These are phyloP conservation scores for Mariannaea elegans DNA, from an alignment of 2,329 filamentous ascomycete species.

Conservation along the genomic window DNA sequence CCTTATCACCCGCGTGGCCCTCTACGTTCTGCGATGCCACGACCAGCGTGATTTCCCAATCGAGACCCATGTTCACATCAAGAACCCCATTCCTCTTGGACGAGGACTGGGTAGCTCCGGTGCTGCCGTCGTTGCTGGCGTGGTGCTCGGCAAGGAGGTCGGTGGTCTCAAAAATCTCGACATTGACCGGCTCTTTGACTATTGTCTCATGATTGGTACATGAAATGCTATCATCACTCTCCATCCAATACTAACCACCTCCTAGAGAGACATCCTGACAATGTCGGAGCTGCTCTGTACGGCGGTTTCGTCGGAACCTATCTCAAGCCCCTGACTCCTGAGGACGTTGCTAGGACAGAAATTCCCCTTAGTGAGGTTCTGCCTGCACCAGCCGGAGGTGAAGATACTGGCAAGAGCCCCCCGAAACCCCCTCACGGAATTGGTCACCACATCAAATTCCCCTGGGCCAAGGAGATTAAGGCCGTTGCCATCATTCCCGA, in stretches of 20 bases:
- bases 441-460: slow-evolving; percentile 95
- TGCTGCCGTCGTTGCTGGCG: slow-evolving; percentile 93
- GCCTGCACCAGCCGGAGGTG: slow-evolving; percentile 86
- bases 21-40: slow-evolving; percentile 95
- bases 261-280: slow-evolving; percentile 86
- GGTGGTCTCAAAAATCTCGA: slow-evolving; percentile 78
- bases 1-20: slow-evolving; percentile 90
- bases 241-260: slow-evolving; percentile 20
- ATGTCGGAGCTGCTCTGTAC: slow-evolving; percentile 93
- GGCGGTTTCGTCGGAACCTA: slow-evolving; percentile 98
- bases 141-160: slow-evolving; percentile 90
- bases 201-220: slow-evolving; percentile 93
- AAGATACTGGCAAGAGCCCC: slow-evolving; percentile 87
- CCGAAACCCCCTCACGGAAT: slow-evolving; percentile 92
- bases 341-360: slow-evolving; percentile 89
- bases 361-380: slow-evolving; percentile 95
- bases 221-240: slow-evolving; percentile 2
- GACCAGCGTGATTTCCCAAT: slow-evolving; percentile 83
- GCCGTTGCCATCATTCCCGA: slow-evolving; percentile 95
- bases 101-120: slow-evolving; percentile 94
- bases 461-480: slow-evolving; percentile 94
- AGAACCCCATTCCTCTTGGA: slow-evolving; percentile 93
- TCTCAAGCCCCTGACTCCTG: slow-evolving; percentile 87
- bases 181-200: slow-evolving; percentile 89
- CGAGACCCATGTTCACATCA: slow-evolving; percentile 91